Percentiles rank a stretch among this genome's conserved stretches.
Evolutionary conservation across 306 rosid species (phyloP).

Genomic region (Lathyrus oleraceus): DNA sequence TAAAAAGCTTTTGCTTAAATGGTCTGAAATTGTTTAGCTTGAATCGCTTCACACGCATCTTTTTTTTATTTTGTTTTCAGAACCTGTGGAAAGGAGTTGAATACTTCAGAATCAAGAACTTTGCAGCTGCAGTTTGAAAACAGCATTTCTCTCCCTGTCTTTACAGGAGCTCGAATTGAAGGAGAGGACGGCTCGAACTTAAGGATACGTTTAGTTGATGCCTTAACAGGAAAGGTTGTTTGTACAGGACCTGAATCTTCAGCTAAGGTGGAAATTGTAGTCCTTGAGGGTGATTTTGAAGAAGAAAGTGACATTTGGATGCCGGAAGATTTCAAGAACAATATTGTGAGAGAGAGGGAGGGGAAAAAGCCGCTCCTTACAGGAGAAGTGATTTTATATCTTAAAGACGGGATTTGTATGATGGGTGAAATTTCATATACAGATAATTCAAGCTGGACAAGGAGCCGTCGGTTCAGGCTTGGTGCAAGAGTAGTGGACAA

Average conservation of each 20-base stretch:
- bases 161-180: conserved; percentile 96
- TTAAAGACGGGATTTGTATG: conserved; percentile 72
- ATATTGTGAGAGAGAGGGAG: conserved; percentile 90
- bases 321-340: conserved; percentile 79
- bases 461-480: conserved; percentile 92
- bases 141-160: conserved; percentile 81
- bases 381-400: conserved; percentile 78
- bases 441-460: conserved; percentile 99
- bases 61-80: conserved; percentile 49
- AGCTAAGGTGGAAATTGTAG: conserved; percentile 91
- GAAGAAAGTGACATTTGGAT: conserved; percentile 82
- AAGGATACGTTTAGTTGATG: conserved; percentile 72
- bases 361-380: conserved; percentile 94
- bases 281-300: conserved; percentile 98
- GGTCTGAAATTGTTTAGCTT: conserved; percentile 28
- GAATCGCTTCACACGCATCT: conserved; percentile 27
- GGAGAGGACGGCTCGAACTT: conserved; percentile 73
- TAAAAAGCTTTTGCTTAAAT: conserved; percentile 6
- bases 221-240: conserved; percentile 54
- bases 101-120: conserved; percentile 55
- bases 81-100: conserved; percentile 62
- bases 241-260: conserved; percentile 75
- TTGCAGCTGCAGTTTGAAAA: conserved; percentile 72
- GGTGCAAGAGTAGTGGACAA: conserved; percentile 84
- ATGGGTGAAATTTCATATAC: conserved; percentile 87